These are phyloP conservation scores for Elymus sibiricus DNA, from an alignment of 176 grass and related monocot species.

Conservation along the genomic window DNA sequence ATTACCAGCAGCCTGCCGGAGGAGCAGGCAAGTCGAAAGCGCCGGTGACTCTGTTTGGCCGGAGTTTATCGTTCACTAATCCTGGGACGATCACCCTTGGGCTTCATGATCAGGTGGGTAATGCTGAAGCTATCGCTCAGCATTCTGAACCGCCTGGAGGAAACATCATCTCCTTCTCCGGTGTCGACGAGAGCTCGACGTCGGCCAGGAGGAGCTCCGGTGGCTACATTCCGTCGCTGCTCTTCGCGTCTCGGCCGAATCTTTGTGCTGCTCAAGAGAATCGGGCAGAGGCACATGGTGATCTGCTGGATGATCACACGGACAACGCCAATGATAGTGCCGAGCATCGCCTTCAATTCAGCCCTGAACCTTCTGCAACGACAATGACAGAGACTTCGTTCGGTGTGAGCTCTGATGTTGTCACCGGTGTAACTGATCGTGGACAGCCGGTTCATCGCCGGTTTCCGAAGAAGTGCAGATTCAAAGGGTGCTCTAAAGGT, in stretches of 20 bases:
- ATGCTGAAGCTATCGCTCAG: neutral
- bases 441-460: conserved; percentile 22
- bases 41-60: conserved; percentile 39
- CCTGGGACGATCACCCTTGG: conserved; percentile 45
- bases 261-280: neutral
- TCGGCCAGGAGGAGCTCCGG: conserved; percentile 58
- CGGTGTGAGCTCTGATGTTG: conserved; percentile 31
- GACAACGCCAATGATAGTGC: neutral
- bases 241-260: conserved; percentile 10
- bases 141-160: neutral
- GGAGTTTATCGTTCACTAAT: conserved; percentile 43
- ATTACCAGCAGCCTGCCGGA: neutral
- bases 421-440: conserved; percentile 7
- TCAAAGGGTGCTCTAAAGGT: conserved; percentile 73
- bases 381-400: conserved; percentile 46
- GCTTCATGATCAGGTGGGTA: neutral
- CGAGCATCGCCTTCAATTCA: conserved; percentile 30
- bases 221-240: conserved; percentile 47
- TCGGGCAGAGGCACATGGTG: neutral
- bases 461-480: conserved; percentile 71
- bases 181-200: conserved; percentile 60
- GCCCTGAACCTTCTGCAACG: conserved; percentile 39
- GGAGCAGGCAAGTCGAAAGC: conserved; percentile 23
- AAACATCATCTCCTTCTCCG: conserved; percentile 38
- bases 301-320: neutral